phyloP scores from a whole-genome alignment of 169 alveolate genomes.

The Eimeria maxima region DNA sequence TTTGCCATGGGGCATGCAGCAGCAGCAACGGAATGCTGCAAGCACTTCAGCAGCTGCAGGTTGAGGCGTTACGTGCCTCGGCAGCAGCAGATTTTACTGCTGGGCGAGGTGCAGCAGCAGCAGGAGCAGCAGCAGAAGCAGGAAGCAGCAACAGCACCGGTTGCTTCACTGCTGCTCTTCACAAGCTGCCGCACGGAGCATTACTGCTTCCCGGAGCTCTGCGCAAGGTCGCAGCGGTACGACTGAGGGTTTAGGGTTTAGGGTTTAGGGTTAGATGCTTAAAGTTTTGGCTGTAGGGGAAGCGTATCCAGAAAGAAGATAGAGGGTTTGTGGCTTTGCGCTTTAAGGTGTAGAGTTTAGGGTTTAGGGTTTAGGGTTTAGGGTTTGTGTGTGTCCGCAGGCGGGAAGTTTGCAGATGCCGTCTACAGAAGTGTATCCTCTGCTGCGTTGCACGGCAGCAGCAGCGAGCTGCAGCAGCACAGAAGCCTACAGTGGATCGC shows the following conservation, averaged over 20 bases:
- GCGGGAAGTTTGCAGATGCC: not conserved
- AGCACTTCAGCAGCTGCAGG: slow-evolving; percentile 3
- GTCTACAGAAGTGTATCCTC: not conserved
- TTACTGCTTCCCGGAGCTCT: slow-evolving; percentile 14
- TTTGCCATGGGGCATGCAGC: not conserved
- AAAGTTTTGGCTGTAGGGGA: not conserved
- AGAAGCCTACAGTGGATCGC: not conserved
- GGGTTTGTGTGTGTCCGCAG: not conserved
- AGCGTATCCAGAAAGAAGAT: not conserved
- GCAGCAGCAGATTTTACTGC: no score
- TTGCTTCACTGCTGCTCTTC: not conserved
- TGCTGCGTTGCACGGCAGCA: slow-evolving; percentile 9
- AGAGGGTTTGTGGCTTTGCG: not conserved
- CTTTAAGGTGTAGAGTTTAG: not conserved
- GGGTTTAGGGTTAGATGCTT: not conserved
- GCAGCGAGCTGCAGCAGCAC: slow-evolving; percentile 3
- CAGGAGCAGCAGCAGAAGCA: not conserved
- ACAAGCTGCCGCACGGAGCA: not conserved
- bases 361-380: slow-evolving; percentile 35
- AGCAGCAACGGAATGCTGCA: slow-evolving; percentile 11
- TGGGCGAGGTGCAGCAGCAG: not conserved
- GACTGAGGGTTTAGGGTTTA: not conserved
- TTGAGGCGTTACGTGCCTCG: not conserved
- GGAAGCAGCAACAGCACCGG: not conserved
- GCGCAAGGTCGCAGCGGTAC: slow-evolving; percentile 21